Evolutionary conservation across 139 green algal genomes (phyloP), one percentile per base, ranked within the genome.

Genomic region (Volvox africanus): DNA sequence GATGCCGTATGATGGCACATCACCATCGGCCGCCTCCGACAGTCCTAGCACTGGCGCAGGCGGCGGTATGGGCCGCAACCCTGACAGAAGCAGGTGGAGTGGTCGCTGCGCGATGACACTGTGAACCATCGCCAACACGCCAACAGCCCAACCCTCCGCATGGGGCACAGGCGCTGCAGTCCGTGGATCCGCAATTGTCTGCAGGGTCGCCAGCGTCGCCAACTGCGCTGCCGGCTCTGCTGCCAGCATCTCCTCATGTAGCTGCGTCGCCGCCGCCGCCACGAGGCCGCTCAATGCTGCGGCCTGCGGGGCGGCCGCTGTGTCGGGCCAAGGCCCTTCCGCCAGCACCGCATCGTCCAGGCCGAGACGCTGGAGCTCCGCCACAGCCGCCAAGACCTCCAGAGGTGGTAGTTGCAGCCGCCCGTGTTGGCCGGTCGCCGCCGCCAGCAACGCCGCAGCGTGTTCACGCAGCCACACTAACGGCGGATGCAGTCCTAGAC

Each of bases 281-380:
- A 80, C 83, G 9, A 89, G 35, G 24, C 2, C 26, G 68, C 83
- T 89, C 16, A 89, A 28, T 28, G 67, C 3, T 65, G 83, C 30
- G 26, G 83, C 22, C 36, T 65, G 2, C 36, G 67, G 21, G 44
- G 50, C 26, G n/a, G 50, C 44, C 22, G 80, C 36, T 24, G 78
- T 5, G 44, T 55, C 44, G 44, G 44, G 37, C 78, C 21, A 20
- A 6, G 78, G 30, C n/a, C 24, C 76, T 12, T 30, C 36, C 37
- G 80, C 18, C 61, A 61, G 5, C 30, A 33, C 30, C 24, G 14
- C 67, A 24, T 81, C 83, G 11, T 69, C 17, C 35, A 73, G 61
- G 5, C 85, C 85, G 1, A 89, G 69, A 26, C 85, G 69, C 85
- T 89, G 85, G 36, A 89, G 85, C 69, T 89, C 85, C 85, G 85